These are phyloP conservation scores for Penicillium silybi DNA, from an alignment of 495 filamentous ascomycete species.

Conservation along the genomic window DNA sequence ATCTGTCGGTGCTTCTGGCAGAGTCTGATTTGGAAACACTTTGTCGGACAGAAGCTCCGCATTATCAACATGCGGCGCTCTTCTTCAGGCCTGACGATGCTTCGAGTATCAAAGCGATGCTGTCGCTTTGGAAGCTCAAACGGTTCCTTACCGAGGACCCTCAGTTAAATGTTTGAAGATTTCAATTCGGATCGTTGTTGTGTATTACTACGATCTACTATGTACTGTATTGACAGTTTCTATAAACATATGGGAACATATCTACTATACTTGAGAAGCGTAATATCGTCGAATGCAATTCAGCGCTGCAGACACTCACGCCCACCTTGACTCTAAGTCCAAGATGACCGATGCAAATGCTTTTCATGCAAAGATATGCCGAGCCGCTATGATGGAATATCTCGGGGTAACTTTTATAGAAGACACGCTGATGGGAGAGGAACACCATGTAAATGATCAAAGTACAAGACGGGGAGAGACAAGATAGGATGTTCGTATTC, in stretches of 20 bases:
- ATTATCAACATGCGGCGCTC: slow-evolving; percentile 24
- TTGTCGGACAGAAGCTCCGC: slow-evolving; percentile 12
- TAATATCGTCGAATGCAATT: neutral
- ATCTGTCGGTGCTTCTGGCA: slow-evolving; percentile 38
- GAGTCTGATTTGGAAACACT: slow-evolving; percentile 29
- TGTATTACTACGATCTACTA: neutral
- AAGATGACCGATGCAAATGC: neutral
- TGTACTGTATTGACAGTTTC: neutral
- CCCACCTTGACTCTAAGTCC: neutral
- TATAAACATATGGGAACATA: neutral
- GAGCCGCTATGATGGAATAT: slow-evolving; percentile 1
- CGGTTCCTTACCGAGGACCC: slow-evolving; percentile 44
- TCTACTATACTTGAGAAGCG: neutral
- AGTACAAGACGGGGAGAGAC: neutral
- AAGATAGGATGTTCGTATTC: neutral
- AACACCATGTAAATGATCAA: neutral
- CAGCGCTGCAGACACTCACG: neutral
- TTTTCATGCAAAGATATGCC: neutral
- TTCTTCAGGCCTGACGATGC: slow-evolving; percentile 36
- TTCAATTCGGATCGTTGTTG: neutral
- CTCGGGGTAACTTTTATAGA: neutral
- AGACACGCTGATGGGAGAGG: slow-evolving; percentile 1
- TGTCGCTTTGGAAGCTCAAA: slow-evolving; percentile 65
- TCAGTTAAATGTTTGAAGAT: neutral
- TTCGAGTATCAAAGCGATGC: slow-evolving; percentile 46